These are phyloP conservation scores for Geotrichum histeridarum DNA, from an alignment of 1,139 yeast species.

Conservation along the genomic window DNA sequence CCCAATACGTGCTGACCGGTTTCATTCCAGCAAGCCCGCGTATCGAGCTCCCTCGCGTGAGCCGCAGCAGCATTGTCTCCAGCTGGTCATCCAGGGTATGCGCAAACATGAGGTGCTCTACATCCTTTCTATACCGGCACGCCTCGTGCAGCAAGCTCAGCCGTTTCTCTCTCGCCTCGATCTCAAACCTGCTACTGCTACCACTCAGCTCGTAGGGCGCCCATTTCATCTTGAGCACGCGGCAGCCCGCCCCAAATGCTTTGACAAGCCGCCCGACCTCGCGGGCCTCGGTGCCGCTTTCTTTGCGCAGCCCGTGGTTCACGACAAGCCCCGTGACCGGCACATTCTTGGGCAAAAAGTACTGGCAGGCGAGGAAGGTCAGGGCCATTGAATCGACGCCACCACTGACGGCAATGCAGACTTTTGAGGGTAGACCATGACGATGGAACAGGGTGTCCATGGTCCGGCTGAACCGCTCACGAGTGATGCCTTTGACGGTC, in stretches of 20 bases:
- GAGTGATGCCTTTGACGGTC: not conserved
- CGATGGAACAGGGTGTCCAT: constrained; percentile 10
- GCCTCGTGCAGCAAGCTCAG: constrained; percentile 42
- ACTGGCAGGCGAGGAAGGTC: constrained; percentile 44
- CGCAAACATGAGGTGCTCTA: constrained; percentile 48
- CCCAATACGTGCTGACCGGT: constrained; percentile 25
- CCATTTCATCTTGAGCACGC: constrained; percentile 40
- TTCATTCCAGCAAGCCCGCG: constrained; percentile 52
- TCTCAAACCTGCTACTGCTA: constrained; percentile 22
- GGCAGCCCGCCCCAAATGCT: constrained; percentile 44
- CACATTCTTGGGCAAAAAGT: constrained; percentile 31
- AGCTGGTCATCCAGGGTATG: constrained; percentile 70
- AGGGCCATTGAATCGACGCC: constrained; percentile 80
- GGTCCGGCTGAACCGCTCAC: constrained; percentile 4
- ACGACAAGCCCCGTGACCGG: constrained; percentile 50
- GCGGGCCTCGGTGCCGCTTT: constrained; percentile 48
- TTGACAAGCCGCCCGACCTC: constrained; percentile 39
- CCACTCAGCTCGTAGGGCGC: constrained; percentile 17
- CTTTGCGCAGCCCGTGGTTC: constrained; percentile 51
- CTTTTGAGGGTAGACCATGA: constrained; percentile 1
- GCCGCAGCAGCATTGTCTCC: constrained; percentile 61
- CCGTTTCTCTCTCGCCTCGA: constrained; percentile 43
- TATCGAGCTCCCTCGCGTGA: constrained; percentile 50
- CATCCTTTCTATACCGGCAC: constrained; percentile 35
- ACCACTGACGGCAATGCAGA: constrained; percentile 58